A percentile compares a stretch with the other conserved stretches of the same genome.
phyloP scores from a whole-genome alignment of 2,329 filamentous ascomycete genomes.

The Phialophora tarda region DNA sequence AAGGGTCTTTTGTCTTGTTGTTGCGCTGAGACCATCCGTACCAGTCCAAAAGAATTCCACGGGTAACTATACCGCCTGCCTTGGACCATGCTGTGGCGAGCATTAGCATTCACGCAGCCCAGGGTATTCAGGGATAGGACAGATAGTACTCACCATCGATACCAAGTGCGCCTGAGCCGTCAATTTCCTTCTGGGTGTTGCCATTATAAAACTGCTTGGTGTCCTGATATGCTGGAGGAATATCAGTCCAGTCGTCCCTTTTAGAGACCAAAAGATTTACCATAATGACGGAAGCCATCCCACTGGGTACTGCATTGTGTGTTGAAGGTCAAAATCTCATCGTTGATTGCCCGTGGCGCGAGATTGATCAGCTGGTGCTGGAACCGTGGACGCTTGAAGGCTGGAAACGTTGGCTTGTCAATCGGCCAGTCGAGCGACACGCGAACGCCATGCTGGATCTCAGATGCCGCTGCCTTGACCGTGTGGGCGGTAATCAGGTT shows the following conservation, averaged over 20 bases:
- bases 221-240: neutral
- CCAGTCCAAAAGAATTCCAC: neutral
- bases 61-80: neutral
- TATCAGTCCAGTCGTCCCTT: neutral
- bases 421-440: neutral
- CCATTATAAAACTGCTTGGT: constrained; percentile 10
- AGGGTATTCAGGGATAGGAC: neutral
- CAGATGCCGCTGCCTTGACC: neutral
- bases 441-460: neutral
- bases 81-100: neutral
- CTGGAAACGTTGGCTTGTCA: neutral
- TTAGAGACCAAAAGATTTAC: neutral
- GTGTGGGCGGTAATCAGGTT: constrained; percentile 5
- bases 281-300: neutral
- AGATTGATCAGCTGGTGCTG: neutral
- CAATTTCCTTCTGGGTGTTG: constrained; percentile 1
- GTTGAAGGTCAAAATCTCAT: neutral
- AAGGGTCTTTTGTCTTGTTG: neutral
- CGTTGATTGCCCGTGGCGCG: neutral
- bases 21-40: neutral
- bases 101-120: neutral
- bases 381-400: neutral
- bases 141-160: neutral
- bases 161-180: neutral
- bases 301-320: neutral